Base-by-base conservation (phyloP, 2,329 filamentous ascomycete genomes). In the Fusarium sororula region DNA sequence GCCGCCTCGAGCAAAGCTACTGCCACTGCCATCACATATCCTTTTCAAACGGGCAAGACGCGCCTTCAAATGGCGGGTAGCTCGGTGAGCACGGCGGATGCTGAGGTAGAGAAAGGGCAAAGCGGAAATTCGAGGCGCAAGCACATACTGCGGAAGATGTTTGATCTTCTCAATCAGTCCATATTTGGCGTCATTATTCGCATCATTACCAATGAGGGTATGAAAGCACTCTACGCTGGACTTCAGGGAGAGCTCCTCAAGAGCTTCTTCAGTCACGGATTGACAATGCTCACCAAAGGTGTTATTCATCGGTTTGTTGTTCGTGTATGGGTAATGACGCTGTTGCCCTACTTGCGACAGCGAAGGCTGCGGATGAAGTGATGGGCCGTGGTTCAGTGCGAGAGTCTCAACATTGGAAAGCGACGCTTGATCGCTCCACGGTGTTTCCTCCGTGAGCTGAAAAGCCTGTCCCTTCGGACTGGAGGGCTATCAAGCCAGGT, bases 401-500 rank as follows among this genome's bases (percentile, higher is more conserved):
- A 45, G 66, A n/a, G 18, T 20, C 39, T 77, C 73, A 96, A 80
- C 94, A 96, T 80, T 97, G 94, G 81, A 98, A 98, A 1, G 92
- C 92, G 24, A 97, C 90, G 1, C 93, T 92, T 7, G 88, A 84
- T 81, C 92, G 96, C 83, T 93, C 93, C 22, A 97, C 94, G 77
- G 93, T 89, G 79, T 93, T 97, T 58, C 90, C 89, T 6, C 96
- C 96, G n/a, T 92, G 92, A 9, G 94, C 93, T 9, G 96, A 95
- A 82, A 98, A 98, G 0, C 96, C 96, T 0, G 96, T 98, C 1
- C 96, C 96, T 77, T 98, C 96, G 41, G 92, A 94, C 75, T 90
- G 91, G 55, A 98, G 88, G 79, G 93, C 90, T 7, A 98, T 91
- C 39, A 98, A 80, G 0, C 95, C 95, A 0, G 91, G 90, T 68